Percentiles rank a stretch among this genome's conserved stretches.
Conservation (phyloP, 176 grass and related monocot genomes). For the Raddia distichophylla region DNA sequence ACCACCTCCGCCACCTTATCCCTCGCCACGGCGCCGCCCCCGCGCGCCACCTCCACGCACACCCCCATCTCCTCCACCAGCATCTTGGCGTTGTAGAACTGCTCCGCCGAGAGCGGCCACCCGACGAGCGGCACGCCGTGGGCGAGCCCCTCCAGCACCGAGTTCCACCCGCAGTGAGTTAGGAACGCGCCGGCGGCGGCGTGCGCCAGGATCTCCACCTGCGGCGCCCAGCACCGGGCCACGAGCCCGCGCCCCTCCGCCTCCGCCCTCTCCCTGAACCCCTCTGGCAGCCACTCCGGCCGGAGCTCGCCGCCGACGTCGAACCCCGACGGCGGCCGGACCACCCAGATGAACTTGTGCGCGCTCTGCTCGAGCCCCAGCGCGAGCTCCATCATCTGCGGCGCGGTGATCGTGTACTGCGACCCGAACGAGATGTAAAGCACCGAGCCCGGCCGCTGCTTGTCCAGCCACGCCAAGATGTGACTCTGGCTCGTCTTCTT, state of each 20-base stretch:
- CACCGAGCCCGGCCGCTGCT: constrained; percentile 21
- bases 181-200: constrained; percentile 38
- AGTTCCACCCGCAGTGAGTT: constrained; percentile 58
- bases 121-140: constrained; percentile 38
- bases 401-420: constrained; percentile 10
- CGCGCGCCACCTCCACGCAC: constrained; percentile 29
- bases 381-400: constrained; percentile 31
- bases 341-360: constrained; percentile 44
- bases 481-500: no score
- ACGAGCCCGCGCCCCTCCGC: not conserved
- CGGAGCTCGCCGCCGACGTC: not conserved
- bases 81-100: constrained; percentile 50
- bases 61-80: constrained; percentile 34
- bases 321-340: not conserved
- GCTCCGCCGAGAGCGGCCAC: constrained; percentile 41
- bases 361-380: constrained; percentile 16
- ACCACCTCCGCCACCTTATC: constrained; percentile 8
- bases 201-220: constrained; percentile 43
- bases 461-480: constrained; percentile 35
- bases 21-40: not conserved
- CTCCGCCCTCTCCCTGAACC: not conserved
- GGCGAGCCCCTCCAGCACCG: constrained; percentile 37
- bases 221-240: constrained; percentile 43
- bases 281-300: not conserved
- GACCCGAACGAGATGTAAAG: constrained; percentile 54